Evolutionary conservation across 352 stramenopile genomes (phyloP), one percentile per base, ranked within the genome.

Genomic region (Pythium sp.): DNA sequence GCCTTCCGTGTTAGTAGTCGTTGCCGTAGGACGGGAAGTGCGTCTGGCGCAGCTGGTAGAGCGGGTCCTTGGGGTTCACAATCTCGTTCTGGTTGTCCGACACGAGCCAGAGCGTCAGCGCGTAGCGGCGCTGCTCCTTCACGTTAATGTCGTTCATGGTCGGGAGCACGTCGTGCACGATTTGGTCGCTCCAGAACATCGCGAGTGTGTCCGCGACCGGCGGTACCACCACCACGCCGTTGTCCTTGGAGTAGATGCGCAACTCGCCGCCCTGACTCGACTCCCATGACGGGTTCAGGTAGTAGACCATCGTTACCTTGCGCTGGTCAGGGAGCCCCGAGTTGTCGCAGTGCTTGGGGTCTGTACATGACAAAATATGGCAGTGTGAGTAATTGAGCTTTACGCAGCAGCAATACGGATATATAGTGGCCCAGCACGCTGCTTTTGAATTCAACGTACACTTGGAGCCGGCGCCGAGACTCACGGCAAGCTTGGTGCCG

Each of bases 81-180:
- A 85, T 85, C 69, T 85, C 75, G n/a, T 49, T 65, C 30, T 69
- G 24, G 69, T 85, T 82, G 54, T 85, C 78, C 24, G 73, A 67
- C 28, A 85, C 75, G 47, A 97, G 89, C 93, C 93, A 98, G 58
- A 97, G 72, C 54, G 93, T 98, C 54, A 98, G 74, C 18, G 93
- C 93, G 43, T 90, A 87, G 43, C 93, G 82, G 22, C 76, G 75
- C 22, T 69, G 58, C 34, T 73, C 57, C 36, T 60, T 72, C 5
- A 47, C 65, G 32, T 53, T 62, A 12, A 71, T 75, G 53, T 87
- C 70, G 38, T 77, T 74, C 49, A 83, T 64, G 64, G 76, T 87
- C 24, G 91, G 88, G 58, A 92, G 69, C 53, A 85, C 78, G 72
- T 97, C 82, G 73, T 97, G 91, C 61, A 96, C 86, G 22, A 97